Base-by-base conservation (phyloP, 176 grass and related monocot genomes). In the Triticum urartu region DNA sequence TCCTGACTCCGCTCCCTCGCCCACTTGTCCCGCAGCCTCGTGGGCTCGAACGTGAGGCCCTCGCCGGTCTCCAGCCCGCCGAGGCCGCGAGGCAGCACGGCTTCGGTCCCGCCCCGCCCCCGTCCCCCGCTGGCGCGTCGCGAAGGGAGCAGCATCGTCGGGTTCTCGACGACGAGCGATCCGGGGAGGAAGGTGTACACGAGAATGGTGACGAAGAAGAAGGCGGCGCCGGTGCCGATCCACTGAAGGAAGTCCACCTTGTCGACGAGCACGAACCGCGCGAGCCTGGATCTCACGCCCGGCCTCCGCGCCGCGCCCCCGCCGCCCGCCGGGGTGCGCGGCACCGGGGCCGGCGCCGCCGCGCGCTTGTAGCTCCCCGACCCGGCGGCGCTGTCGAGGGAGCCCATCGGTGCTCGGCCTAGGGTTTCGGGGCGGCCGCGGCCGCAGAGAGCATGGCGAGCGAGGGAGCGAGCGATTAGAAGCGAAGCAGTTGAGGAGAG, bases 131-230 rank as follows among this genome's bases (percentile, higher is more conserved):
- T 42, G 20, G 43, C 21, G 47, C 80, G 60, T 35, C 39, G 85
- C 68, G 83, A 88, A 71, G 81, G 82, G 18, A 80, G 50, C 11
- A 42, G 71, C 21, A 50, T 64, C 42, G 60, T 32, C 42, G 68
- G 84, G 20, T 68, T 79, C 20, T 84, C 84, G 84, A 89, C 35
- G 81, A 87, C 79, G 81, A 84, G 15, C 42, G 80, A 99, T n/a
- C 87, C 90, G 34, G 94, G 97, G 40, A 94, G 52, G 77, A 93
- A 93, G 4, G 86, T 59, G 70, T 86, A 87, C 68, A 93, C 90
- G 34, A 94, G 75, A n/a, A 94, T 60, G 77, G 93, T 87, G 52
- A 99, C 87, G 85, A 95, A 91, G 94, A 97, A 97, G 94, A 97
- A 94, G 56, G 89, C 80, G 14, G 85, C 90, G 32, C 81, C 89